A percentile compares a stretch with the other conserved stretches of the same genome.
Conservation (phyloP, 257 asterid species). For the Oldenlandia corymbosa region DNA sequence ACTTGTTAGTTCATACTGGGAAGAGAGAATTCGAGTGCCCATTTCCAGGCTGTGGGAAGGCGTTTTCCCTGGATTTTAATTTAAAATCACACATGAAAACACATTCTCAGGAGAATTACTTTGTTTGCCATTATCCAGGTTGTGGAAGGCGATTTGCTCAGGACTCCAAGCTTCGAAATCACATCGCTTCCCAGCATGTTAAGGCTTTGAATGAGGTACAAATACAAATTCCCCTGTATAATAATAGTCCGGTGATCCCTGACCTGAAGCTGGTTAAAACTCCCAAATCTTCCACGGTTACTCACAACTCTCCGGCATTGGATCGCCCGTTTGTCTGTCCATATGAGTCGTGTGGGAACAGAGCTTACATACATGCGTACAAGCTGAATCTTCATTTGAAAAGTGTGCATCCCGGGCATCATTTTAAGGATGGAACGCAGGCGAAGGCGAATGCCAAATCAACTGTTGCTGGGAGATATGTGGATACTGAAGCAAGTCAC, state of each 20-base stretch:
- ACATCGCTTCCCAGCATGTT: slow-evolving; percentile 70
- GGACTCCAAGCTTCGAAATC: slow-evolving; percentile 94
- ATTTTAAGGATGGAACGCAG: slow-evolving; percentile 71
- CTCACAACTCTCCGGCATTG: slow-evolving; percentile 55
- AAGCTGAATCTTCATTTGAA: slow-evolving; percentile 90
- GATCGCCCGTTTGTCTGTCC: slow-evolving; percentile 95
- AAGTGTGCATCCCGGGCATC: slow-evolving; percentile 93
- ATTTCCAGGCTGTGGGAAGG: slow-evolving; percentile 99
- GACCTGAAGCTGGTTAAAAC: slow-evolving; percentile 64
- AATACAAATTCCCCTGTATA: slow-evolving; percentile 48
- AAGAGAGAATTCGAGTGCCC: slow-evolving; percentile 95
- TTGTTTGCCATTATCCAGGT: slow-evolving; percentile 84
- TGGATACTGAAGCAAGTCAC: slow-evolving; percentile 85
- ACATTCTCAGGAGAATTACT: slow-evolving; percentile 97
- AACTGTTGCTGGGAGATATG: slow-evolving; percentile 48
- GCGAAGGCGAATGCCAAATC: slow-evolving; percentile 40
- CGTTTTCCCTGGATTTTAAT: slow-evolving; percentile 94
- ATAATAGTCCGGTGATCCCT: no score
- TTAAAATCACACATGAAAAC: slow-evolving; percentile 98
- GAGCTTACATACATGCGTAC: slow-evolving; percentile 98
- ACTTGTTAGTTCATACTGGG: slow-evolving; percentile 93
- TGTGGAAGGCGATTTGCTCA: slow-evolving; percentile 98
- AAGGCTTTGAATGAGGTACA: no score
- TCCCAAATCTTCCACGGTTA: slow-evolving; percentile 48
- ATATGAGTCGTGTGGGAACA: slow-evolving; percentile 87